These are phyloP conservation scores for Aspergillus bombycis DNA, from an alignment of 2,329 filamentous ascomycete species.

Conservation along the genomic window DNA sequence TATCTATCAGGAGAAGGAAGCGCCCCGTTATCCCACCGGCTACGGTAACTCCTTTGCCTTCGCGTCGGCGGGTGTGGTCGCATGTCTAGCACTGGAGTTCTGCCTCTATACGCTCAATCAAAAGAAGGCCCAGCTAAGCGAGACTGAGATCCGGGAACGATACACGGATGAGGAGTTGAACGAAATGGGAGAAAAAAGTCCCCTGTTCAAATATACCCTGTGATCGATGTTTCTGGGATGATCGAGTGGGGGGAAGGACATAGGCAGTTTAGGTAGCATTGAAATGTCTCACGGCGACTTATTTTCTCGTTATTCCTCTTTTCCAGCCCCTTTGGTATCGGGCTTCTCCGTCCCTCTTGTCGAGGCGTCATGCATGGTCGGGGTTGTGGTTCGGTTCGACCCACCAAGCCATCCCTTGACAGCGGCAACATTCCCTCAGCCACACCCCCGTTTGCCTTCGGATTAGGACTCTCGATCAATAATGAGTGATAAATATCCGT, in stretches of 20 bases:
- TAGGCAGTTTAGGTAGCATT: neutral
- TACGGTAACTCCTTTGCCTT: slow-evolving; percentile 38
- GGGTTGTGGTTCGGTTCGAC: neutral
- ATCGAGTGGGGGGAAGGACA: neutral
- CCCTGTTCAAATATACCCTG: neutral
- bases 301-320: neutral
- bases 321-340: no score
- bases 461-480: neutral
- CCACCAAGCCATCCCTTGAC: neutral
- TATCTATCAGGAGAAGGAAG: slow-evolving; percentile 36
- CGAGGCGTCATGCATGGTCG: neutral
- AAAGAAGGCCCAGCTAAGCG: neutral
- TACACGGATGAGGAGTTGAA: neutral
- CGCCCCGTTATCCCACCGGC: slow-evolving; percentile 38
- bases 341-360: neutral
- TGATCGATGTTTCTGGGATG: neutral
- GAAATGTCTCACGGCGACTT: neutral
- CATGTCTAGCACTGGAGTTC: neutral
- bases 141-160: neutral
- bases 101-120: neutral
- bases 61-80: slow-evolving; percentile 25
- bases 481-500: neutral
- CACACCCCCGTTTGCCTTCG: neutral
- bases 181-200: neutral
- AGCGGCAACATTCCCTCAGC: neutral